Base-by-base conservation (phyloP, 331 rosid genomes). In the Malus hybrid region DNA sequence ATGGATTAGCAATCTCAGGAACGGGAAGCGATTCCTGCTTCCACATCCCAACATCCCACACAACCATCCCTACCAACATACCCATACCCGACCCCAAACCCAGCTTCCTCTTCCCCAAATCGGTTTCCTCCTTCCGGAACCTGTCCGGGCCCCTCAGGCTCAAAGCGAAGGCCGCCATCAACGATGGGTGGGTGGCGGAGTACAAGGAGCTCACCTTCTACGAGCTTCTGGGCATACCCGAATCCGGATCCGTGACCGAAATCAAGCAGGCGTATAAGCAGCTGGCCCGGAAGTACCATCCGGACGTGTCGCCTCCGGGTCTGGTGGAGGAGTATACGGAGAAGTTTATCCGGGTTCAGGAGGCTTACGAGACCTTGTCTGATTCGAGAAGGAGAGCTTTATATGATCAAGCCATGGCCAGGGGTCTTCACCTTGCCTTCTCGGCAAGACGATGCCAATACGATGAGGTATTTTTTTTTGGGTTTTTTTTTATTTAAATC, bases 241-340 rank as follows among this genome's bases (percentile, higher is more conserved):
- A 84, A 80, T 80, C 91, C 7, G 98, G 88, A 60, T 88, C 98
- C 6, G 18, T 80, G 57, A 70, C 19, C 46, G 93, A 93, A 64
- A 93, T 93, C 66, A 93, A 93, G 85, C 86, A 69, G 31, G 98
- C 97, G 5, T 93, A 93, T 79, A 93, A 88, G 83, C 91, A 90
- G 42, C 87, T 91, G 0, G 98, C 92, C 10, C 79, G 93, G 60
- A 90, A 91, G 83, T 91, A 91, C 76, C 98, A 93, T 71, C 97
- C 97, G 16, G 98, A 93, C 32, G 97, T 93, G 19, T 91, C 98
- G 4, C 98, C 98, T 1, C 90, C 96, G 76, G 98, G 24, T 77
- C 88, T 81, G 87, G 87, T 82, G 28, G 90, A 91, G n/a, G 98
- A 91, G 82, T 82, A 88, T 66, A 93, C 98, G 4, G 81, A 76